Base-by-base conservation (phyloP, 2,329 filamentous ascomycete genomes). In the Lachnellula suecica region DNA sequence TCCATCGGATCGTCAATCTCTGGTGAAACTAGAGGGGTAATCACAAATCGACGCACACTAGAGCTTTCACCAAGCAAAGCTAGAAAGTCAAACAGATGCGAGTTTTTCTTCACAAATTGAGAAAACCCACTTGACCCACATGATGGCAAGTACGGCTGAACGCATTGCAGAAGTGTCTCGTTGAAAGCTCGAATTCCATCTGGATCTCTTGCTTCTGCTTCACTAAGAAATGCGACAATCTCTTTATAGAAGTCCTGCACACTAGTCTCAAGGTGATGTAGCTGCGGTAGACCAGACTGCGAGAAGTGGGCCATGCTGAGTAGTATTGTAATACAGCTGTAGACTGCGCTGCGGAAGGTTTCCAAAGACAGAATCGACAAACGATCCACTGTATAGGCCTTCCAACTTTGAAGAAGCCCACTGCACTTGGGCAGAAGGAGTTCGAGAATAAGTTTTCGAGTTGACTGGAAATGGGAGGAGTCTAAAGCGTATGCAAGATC, bases 1-100 rank as follows among this genome's bases (percentile, higher is more conserved):
- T 89, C 85, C 83, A 89, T 87, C 5, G 76, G 65, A 58, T 86
- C 82, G 4, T 73, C 63, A 8, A 60, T 59, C 1, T 67, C 68
- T 6, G 17, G 11, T 0, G 65, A 65, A 20, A 47, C 23, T 40
- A 47, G 41, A 19, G 35, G 25, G 4, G 43, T 41, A 23, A 40
- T 29, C 3, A 20, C 20, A 35, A 44, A n/a, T 22, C 52, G 53
- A 34, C 51, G 56, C 29, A 47, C 55, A 22, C 53, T 58, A 22
- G 63, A 40, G 15, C 59, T 50, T 25, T 62, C 59, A 34, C 59
- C 57, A 34, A 66, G 47, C 17, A 50, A 24, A 23, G 51, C 35
- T 19, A 68, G 59, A 37, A 69, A 65, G 2, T 46, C 38, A 15
- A 63, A 46, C 1, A 69, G 53, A 34, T 60, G 54, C 20, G 60